phyloP scores from a whole-genome alignment of 1,139 yeast genomes.

The Lizanozyma gosingica region DNA sequence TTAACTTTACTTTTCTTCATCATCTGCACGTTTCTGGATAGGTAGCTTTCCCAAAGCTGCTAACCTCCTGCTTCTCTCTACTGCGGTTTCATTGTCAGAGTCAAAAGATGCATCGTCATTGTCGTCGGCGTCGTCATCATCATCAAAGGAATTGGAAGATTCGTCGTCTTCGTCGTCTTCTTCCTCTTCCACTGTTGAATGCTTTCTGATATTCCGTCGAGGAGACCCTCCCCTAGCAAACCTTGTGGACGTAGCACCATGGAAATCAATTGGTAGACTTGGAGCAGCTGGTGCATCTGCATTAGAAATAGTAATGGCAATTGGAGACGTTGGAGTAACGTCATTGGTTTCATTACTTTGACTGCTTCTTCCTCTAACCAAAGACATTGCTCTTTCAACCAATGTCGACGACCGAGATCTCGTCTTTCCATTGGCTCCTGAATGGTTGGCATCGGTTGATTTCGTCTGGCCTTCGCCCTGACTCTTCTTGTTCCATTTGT shows the following conservation, averaged over 20 bases:
- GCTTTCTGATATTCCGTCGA: not conserved
- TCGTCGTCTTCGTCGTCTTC: conserved; percentile 13
- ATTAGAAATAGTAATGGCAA: not conserved
- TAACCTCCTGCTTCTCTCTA: conserved; percentile 66
- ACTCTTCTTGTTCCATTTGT: conserved; percentile 46
- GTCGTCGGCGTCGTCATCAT: conserved; percentile 14
- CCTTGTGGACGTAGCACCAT: not conserved
- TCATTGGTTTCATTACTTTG: conserved; percentile 3
- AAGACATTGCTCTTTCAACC: conserved; percentile 39
- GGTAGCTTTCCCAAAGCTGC: conserved; percentile 65
- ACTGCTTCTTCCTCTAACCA: conserved; percentile 35
- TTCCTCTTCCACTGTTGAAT: conserved; percentile 11
- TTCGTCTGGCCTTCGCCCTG: conserved; percentile 18
- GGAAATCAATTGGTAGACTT: no score
- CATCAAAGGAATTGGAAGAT: conserved; percentile 10
- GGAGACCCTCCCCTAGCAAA: not conserved
- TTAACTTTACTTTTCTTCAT: conserved; percentile 57
- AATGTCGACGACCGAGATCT: conserved; percentile 18
- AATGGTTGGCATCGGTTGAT: not conserved
- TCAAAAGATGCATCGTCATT: conserved; percentile 9
- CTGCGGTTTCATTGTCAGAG: conserved; percentile 43
- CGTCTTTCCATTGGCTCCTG: conserved; percentile 8
- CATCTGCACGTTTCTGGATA: conserved; percentile 35
- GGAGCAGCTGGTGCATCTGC: no score
- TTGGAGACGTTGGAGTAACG: not conserved